A percentile compares a stretch with the other conserved stretches of the same genome.
These are phyloP conservation scores for Manihot esculenta DNA, from an alignment of 441 rosid genomes.

Conservation along the genomic window DNA sequence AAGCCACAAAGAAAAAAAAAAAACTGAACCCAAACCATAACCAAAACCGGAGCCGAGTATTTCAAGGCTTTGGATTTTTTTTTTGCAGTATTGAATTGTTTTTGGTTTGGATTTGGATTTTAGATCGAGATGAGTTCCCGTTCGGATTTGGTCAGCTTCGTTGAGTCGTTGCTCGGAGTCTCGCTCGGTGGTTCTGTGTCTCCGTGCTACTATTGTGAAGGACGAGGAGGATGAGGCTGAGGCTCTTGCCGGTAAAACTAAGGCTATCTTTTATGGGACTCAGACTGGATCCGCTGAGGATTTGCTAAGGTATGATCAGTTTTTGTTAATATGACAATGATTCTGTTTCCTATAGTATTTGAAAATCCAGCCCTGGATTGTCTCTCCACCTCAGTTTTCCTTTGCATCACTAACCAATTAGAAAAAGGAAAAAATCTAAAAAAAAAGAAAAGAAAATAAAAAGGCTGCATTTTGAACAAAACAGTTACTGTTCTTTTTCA, in stretches of 20 bases:
- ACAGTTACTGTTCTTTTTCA: no score
- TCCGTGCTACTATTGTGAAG: constrained; percentile 38
- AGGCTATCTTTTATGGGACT: constrained; percentile 76
- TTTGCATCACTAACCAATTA: no score
- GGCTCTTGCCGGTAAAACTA: constrained; percentile 51
- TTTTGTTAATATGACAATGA: not conserved
- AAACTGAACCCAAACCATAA: not conserved
- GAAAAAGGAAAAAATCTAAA: no score
- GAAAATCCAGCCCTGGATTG: no score
- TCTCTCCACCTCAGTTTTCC: no score
- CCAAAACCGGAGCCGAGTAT: not conserved
- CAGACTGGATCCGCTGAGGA: constrained; percentile 95
- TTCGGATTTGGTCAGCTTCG: constrained; percentile 52
- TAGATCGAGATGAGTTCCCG: constrained; percentile 31
- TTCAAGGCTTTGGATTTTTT: not conserved
- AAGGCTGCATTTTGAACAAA: no score
- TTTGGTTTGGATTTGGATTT: not conserved
- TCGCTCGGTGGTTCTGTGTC: constrained; percentile 34
- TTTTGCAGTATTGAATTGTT: not conserved
- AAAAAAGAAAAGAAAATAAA: no score
- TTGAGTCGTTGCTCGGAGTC: constrained; percentile 58
- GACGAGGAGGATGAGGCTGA: constrained; percentile 54
- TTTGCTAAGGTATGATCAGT: constrained; percentile 64
- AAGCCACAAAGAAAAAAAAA: not conserved
- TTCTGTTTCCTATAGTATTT: no score